These are phyloP conservation scores for Wickerhamiella bombiphila DNA, from an alignment of 805 yeast species.

Conservation along the genomic window DNA sequence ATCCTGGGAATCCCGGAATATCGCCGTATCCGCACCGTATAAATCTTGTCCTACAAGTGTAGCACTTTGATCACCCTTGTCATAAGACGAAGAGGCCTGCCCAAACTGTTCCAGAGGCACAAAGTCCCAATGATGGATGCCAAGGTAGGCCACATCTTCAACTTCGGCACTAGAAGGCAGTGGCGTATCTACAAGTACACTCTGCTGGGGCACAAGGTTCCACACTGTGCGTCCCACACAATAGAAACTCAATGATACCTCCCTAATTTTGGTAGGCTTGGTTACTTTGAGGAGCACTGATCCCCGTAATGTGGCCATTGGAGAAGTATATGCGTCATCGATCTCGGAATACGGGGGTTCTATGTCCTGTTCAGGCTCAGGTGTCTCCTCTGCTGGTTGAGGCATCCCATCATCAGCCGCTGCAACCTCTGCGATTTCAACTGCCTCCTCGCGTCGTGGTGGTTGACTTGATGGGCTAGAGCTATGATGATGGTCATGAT, in stretches of 20 bases:
- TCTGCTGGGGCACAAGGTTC: constrained; percentile 51
- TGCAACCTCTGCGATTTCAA: neutral
- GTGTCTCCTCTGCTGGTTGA: neutral
- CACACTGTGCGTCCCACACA: constrained; percentile 72
- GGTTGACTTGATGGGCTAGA: neutral
- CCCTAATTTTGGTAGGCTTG: constrained; percentile 58
- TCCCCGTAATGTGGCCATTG: constrained; percentile 52
- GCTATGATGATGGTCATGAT: neutral
- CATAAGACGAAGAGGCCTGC: constrained; percentile 10
- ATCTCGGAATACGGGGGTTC: constrained; percentile 2
- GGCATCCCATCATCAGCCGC: neutral
- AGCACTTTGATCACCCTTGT: constrained; percentile 16
- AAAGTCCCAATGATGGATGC: constrained; percentile 25
- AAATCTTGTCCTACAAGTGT: constrained; percentile 20
- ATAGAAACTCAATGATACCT: constrained; percentile 44
- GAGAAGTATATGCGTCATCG: constrained; percentile 2
- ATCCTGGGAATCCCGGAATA: constrained; percentile 12
- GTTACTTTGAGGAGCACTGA: constrained; percentile 53
- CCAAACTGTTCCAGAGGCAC: constrained; percentile 19
- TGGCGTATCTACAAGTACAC: constrained; percentile 17
- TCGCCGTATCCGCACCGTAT: constrained; percentile 24
- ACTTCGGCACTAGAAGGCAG: constrained; percentile 20
- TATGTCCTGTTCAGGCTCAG: neutral
- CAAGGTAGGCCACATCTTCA: constrained; percentile 21
- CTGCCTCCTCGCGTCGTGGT: constrained; percentile 1